These are phyloP conservation scores for Phaffia tasmanica DNA, from an alignment of 768 basidiomycete species.

Conservation along the genomic window DNA sequence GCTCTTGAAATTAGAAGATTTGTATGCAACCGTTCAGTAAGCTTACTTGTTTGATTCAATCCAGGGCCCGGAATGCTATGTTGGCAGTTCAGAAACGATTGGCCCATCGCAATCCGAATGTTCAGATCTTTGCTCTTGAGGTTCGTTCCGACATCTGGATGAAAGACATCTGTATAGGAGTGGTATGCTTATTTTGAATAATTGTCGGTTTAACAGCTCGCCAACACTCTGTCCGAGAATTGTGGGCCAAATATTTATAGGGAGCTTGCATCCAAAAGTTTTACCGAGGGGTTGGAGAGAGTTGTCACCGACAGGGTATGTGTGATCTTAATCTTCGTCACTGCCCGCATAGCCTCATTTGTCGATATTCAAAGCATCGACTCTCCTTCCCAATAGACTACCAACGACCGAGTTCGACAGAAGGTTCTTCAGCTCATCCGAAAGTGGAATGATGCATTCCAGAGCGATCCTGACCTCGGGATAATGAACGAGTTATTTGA, in stretches of 20 bases:
- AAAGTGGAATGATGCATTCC: constrained; percentile 73
- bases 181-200: background rate
- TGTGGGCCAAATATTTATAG: constrained; percentile 66
- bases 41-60: background rate
- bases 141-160: constrained; percentile 30
- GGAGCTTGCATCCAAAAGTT: constrained; percentile 79
- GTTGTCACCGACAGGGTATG: constrained; percentile 74
- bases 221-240: constrained; percentile 86
- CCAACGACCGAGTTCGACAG: constrained; percentile 80
- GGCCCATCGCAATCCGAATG: constrained; percentile 87
- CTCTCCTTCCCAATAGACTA: constrained; percentile 47
- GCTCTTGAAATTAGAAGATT: background rate
- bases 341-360: too few relatives aligned
- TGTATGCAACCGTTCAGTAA: background rate
- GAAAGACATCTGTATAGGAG: background rate
- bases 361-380: background rate
- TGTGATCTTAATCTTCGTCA: background rate
- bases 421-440: constrained; percentile 61
- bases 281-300: constrained; percentile 78
- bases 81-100: constrained; percentile 79
- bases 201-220: constrained; percentile 41
- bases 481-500: constrained; percentile 86
- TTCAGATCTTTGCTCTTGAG: constrained; percentile 84
- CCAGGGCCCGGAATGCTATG: constrained; percentile 77
- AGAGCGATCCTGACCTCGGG: constrained; percentile 58